These are phyloP conservation scores for Striga asiatica DNA, from an alignment of 257 asterid species.

Conservation along the genomic window DNA sequence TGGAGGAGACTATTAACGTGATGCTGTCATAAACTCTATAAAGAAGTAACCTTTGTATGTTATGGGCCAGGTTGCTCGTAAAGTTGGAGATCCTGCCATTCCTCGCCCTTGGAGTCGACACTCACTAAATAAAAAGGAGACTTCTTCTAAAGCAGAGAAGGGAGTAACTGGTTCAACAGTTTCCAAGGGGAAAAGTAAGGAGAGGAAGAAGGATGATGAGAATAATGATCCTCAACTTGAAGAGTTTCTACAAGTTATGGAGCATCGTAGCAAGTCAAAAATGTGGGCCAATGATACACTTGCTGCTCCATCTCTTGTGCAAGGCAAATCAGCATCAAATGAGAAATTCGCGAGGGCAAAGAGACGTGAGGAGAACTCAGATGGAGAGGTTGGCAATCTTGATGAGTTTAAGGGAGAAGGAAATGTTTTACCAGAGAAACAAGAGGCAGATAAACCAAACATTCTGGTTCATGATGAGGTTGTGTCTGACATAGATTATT, in stretches of 20 bases:
- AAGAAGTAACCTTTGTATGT: constrained; percentile 20
- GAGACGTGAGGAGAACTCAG: constrained; percentile 17
- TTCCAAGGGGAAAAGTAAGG: constrained; percentile 32
- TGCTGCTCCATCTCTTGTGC: constrained; percentile 35
- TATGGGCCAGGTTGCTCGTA: constrained; percentile 68
- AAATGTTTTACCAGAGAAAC: constrained; percentile 19
- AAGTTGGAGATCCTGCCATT: constrained; percentile 71
- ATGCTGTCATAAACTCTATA: no score
- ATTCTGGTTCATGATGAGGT: constrained; percentile 31
- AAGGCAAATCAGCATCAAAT: constrained; percentile 18
- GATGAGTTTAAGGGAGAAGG: constrained; percentile 27
- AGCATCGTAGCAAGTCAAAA: constrained; percentile 70
- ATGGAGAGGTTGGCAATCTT: constrained; percentile 16
- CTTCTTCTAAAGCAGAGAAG: constrained; percentile 30
- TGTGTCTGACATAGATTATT: constrained; percentile 67
- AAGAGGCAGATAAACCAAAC: constrained; percentile 24
- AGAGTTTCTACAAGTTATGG: constrained; percentile 85
- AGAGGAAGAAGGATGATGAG: constrained; percentile 32
- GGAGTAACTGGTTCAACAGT: constrained; percentile 18
- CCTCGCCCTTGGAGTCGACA: constrained; percentile 97
- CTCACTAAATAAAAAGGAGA: constrained; percentile 48
- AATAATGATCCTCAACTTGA: constrained; percentile 59
- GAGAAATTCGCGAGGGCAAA: constrained; percentile 21
- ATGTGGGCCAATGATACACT: constrained; percentile 88
- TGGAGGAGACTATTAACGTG: no score